Evolutionary conservation across 805 yeast genomes (phyloP).

Genomic region (Candida verbasci): DNA sequence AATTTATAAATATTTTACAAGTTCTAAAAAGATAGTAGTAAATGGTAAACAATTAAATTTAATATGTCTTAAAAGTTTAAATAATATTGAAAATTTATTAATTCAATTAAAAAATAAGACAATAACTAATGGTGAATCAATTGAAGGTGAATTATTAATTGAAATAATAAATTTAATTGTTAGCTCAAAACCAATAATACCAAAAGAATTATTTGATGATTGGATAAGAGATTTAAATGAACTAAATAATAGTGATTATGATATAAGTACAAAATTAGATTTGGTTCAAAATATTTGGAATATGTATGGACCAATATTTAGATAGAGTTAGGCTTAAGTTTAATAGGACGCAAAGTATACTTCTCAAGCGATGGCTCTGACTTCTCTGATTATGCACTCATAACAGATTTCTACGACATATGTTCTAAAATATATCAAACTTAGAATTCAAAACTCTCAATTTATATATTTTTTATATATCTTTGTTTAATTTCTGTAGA

Average conservation of each 20-base stretch:
- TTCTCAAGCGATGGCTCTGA: not conserved
- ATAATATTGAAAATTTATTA: slow-evolving; percentile 56
- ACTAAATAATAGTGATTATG: slow-evolving; percentile 40
- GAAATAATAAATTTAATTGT: slow-evolving; percentile 58
- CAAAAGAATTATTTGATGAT: slow-evolving; percentile 44
- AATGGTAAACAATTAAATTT: slow-evolving; percentile 29
- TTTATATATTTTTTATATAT: too few relatives aligned
- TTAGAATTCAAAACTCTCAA: too few relatives aligned
- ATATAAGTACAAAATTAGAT: slow-evolving; percentile 35
- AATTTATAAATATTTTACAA: slow-evolving; percentile 33
- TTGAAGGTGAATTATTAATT: slow-evolving; percentile 61
- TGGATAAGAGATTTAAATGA: slow-evolving; percentile 66
- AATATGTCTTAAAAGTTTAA: slow-evolving; percentile 42
- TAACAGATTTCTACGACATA: too few relatives aligned
- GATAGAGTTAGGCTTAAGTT: too few relatives aligned
- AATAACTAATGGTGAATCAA: slow-evolving; percentile 16
- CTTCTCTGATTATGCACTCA: too few relatives aligned
- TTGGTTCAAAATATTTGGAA: slow-evolving; percentile 60
- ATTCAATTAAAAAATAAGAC: slow-evolving; percentile 10
- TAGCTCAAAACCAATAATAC: slow-evolving; percentile 47
- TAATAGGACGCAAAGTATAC: not conserved
- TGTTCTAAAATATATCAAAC: too few relatives aligned
- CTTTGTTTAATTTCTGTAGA: too few relatives aligned
- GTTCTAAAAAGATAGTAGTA: slow-evolving; percentile 24
- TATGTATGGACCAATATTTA: slow-evolving; percentile 44